Base-by-base conservation (phyloP, 2,329 filamentous ascomycete species). In the Zarea fungicola region DNA sequence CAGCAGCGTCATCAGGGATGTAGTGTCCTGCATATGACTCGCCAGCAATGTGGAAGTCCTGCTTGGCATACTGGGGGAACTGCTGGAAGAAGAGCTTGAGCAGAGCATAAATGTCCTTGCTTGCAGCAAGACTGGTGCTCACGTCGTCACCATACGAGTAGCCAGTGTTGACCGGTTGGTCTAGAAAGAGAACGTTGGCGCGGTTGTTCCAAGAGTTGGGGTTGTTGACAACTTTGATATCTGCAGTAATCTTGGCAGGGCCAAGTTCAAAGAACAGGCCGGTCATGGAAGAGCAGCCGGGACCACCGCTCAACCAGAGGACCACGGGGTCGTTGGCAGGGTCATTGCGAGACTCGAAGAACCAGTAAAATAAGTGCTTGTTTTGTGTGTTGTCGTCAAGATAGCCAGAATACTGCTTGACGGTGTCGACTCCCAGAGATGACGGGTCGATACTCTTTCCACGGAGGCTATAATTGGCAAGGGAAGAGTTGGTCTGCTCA, bases 281-380 rank as follows among this genome's bases (percentile, higher is more conserved):
- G 55, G 91, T 97, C 62, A 99, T 77, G 47, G 92, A 97, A 22
- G 92, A 97, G 78, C 93, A 99, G 62, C 93, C 93, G 35, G 93
- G 93, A 59, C 93, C 93, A 58, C 93, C 93, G 62, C 97, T 97
- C 64, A 97, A 78, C 81, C 92, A 95, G 57, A 96, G 80, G 48
- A 97, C 85, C 41, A 97, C 89, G 41, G 93, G 93, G 67, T 97
- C 93, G 63, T 92, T 97, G 80, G 91, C 82, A 57, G 93, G 93
- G 68, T 99, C 90, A 63, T 96, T 96, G 62, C 93, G 87, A 45
- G 93, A 97, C 73, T 99, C 93, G 61, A 99, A 99, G 83, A 99
- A 99, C 93, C 90, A 99, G 75, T 97, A 99, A 69, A 99, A 99
- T 53, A 99, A 74, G 69, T 99, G 93, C 83, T 97, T 97, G 71